Evolutionary conservation across 2,329 filamentous ascomycete species (phyloP), one percentile per base, ranked within the genome.

Genomic region (Sporothrix pseudoabietina): DNA sequence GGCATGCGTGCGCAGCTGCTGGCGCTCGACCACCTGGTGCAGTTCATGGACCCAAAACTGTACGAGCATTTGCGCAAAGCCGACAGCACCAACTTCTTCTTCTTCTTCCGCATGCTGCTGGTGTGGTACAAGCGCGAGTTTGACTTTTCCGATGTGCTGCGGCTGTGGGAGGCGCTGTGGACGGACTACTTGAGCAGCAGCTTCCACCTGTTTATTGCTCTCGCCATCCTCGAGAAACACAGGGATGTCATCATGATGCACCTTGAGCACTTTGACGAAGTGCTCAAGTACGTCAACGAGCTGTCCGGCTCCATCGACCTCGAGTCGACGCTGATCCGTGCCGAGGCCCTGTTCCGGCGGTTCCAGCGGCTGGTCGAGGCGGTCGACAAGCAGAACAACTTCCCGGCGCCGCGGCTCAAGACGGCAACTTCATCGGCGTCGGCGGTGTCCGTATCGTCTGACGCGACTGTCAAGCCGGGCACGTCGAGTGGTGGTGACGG

Each of bases 51-150:
- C 77, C 96, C 97, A 0, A 92, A 94, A 80, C 89, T 99, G 8
- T 98, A 98, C 82, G 86, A 92, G 1, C 96, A 99, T 78, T 88
- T 99, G 0, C 90, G 97, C 81, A 90, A 88, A 19, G 93, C 94
- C 26, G 97, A 99, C 78, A 97, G 92, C 79, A 99, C 96, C 32
- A 99, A 99, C 81, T 99, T 99, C 82, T 99, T 99, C 83, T 99
- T 99, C 85, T 98, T 99, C 85, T 99, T 98, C 88, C 92, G 96
- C 74, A 98, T 98, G 96, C 86, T 99, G 47, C 86, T 99, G 0
- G 96, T 99, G 10, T 99, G 96, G 96, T 99, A 96, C 82, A 99
- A 99, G 85, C 91, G 96, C 66, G 96, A 99, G 82, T 99, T 99
- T 78, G 88, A 90, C 77, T 99, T 95, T 93, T 81, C 87, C 66